These are phyloP conservation scores for Serendipita sp. DNA, from an alignment of 768 basidiomycete species.

Conservation along the genomic window DNA sequence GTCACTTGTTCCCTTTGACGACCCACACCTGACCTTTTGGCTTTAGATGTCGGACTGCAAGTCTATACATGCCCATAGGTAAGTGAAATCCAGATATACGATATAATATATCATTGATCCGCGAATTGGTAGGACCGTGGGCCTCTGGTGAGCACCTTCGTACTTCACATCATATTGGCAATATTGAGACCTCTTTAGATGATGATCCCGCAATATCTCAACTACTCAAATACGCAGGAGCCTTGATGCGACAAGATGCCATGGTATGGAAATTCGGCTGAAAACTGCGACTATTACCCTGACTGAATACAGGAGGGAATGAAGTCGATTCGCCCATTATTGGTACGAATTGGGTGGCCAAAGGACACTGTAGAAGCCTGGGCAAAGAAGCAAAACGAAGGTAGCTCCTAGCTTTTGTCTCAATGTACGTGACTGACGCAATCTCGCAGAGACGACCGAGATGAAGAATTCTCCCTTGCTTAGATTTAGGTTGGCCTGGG, in stretches of 20 bases:
- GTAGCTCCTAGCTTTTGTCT: not conserved
- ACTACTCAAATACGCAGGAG: not conserved
- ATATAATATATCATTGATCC: not conserved
- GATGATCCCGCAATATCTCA: not conserved
- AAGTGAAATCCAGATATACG: not conserved
- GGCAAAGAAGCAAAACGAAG: not conserved
- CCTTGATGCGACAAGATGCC: not conserved
- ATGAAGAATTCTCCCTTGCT: not conserved
- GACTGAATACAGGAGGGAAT: not conserved
- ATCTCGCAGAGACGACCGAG: not conserved
- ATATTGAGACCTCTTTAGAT: not conserved
- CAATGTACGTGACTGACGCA: no score
- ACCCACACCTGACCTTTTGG: not conserved
- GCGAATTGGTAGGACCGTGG: not conserved
- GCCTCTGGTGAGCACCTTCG: not conserved
- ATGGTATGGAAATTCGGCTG: not conserved
- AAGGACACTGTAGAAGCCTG: not conserved
- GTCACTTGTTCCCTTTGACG: not conserved
- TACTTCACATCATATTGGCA: not conserved
- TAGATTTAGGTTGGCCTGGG: not conserved
- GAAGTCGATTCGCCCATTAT: not conserved
- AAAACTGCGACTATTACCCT: not conserved
- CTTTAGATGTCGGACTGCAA: not conserved
- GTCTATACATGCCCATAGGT: not conserved
- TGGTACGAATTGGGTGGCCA: not conserved